phyloP scores from a whole-genome alignment of 2,329 filamentous ascomycete genomes.

The Claviceps humidiphila region DNA sequence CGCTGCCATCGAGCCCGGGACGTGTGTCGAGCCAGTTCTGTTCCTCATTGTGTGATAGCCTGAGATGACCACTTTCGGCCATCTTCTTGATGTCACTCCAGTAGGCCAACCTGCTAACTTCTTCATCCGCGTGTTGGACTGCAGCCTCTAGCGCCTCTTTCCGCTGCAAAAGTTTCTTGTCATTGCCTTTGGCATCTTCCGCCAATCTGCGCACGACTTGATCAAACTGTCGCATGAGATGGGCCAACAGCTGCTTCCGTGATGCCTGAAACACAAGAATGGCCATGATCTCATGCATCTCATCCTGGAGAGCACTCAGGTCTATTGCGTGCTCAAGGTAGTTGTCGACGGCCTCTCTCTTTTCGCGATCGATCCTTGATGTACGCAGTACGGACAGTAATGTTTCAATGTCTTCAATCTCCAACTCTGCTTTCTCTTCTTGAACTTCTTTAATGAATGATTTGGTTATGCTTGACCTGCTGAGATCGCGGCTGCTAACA shows the following conservation, averaged over 20 bases:
- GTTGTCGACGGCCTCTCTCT: constrained; percentile 66
- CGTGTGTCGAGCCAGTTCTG: constrained; percentile 27
- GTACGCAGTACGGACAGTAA: constrained; percentile 55
- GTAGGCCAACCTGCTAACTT: constrained; percentile 70
- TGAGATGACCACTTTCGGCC: constrained; percentile 38
- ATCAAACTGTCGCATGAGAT: constrained; percentile 47
- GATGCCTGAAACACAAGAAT: constrained; percentile 84
- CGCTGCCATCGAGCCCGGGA: constrained; percentile 41
- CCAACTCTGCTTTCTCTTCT: constrained; percentile 42
- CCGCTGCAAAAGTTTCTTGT: constrained; percentile 23
- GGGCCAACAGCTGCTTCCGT: constrained; percentile 59
- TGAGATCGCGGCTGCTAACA: constrained; percentile 18
- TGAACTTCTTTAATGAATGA: constrained; percentile 29
- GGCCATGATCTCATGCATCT: constrained; percentile 76
- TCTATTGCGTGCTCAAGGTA: constrained; percentile 75
- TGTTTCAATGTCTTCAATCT: constrained; percentile 50
- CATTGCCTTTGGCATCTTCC: constrained; percentile 23
- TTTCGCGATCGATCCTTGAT: constrained; percentile 78
- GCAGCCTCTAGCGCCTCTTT: constrained; percentile 61
- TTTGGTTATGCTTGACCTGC: constrained; percentile 24
- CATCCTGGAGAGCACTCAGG: constrained; percentile 57
- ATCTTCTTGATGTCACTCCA: constrained; percentile 75
- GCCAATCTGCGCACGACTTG: constrained; percentile 27
- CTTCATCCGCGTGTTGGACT: constrained; percentile 61
- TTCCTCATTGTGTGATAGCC: constrained; percentile 27